These are phyloP conservation scores for Tylopilus vinaceipallidus DNA, from an alignment of 768 basidiomycete species.

Conservation along the genomic window DNA sequence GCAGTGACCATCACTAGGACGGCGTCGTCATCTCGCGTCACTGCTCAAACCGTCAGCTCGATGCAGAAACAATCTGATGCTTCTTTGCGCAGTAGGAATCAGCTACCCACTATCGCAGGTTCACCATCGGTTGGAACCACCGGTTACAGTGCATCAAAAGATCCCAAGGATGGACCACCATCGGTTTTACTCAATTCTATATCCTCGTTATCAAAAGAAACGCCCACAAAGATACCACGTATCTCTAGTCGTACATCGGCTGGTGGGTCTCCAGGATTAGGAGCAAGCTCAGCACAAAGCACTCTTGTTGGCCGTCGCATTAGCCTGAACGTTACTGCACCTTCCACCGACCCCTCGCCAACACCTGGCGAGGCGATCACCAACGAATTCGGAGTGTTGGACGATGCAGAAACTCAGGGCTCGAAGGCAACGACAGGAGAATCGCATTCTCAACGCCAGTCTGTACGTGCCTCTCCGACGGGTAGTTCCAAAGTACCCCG, in stretches of 20 bases:
- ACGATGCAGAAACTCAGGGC: constrained; percentile 51
- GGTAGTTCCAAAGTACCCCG: constrained; percentile 61
- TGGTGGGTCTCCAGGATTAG: constrained; percentile 66
- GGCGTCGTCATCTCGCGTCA: constrained; percentile 57
- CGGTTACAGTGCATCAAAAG: constrained; percentile 50
- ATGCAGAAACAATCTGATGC: constrained; percentile 86
- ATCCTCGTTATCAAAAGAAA: constrained; percentile 66
- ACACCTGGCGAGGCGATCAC: constrained; percentile 43
- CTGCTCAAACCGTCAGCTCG: constrained; percentile 82
- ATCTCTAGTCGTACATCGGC: constrained; percentile 85
- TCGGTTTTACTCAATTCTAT: constrained; percentile 52
- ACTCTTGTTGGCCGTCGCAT: constrained; percentile 57
- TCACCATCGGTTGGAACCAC: constrained; percentile 83
- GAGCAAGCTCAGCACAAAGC: constrained; percentile 51
- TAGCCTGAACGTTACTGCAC: constrained; percentile 57
- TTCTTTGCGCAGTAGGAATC: constrained; percentile 71
- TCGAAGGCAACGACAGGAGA: constrained; percentile 38
- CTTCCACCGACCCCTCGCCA: constrained; percentile 68
- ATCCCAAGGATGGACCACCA: constrained; percentile 54
- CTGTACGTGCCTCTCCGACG: constrained; percentile 66
- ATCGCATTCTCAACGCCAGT: constrained; percentile 46
- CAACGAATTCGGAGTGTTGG: constrained; percentile 83
- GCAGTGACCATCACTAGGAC: constrained; percentile 40
- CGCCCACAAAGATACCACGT: constrained; percentile 90
- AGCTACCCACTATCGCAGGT: constrained; percentile 89